phyloP scores from a whole-genome alignment of 192 early-diverging fungal genomes.

The Piromyces sp. region DNA sequence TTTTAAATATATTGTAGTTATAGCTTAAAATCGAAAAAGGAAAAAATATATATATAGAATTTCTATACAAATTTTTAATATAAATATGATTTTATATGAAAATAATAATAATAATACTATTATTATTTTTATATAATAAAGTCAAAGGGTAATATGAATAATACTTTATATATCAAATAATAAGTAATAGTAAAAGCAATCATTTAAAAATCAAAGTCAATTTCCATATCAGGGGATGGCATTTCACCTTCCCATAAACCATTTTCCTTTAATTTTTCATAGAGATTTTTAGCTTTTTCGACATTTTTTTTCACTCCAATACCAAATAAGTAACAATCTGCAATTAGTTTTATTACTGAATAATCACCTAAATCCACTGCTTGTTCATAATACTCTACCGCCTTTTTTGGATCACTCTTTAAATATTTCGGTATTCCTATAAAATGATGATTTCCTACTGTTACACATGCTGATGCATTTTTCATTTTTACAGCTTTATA shows the following conservation, averaged over 20 bases:
- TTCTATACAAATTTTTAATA: too few relatives aligned
- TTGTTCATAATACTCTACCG: not conserved
- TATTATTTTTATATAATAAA: too few relatives aligned
- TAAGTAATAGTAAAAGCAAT: too few relatives aligned
- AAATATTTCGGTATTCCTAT: not conserved
- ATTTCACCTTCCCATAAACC: not conserved
- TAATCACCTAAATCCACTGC: not conserved
- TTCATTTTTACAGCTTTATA: not conserved
- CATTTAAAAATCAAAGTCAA: not conserved
- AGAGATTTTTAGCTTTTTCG: not conserved
- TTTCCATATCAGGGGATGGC: not conserved
- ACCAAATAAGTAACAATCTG: not conserved
- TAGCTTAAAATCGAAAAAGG: too few relatives aligned
- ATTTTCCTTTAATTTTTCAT: not conserved
- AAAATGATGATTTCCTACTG: not conserved
- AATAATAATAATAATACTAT: too few relatives aligned
- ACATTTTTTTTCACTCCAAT: not conserved
- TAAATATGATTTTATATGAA: too few relatives aligned
- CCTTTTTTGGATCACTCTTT: not conserved
- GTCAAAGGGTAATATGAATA: too few relatives aligned
- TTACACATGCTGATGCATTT: not conserved
- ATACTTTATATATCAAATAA: too few relatives aligned
- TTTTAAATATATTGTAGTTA: too few relatives aligned
- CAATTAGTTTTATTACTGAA: not conserved
- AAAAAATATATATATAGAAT: too few relatives aligned